Base-by-base conservation (phyloP, 352 stramenopile genomes). In the Phytopythium vexans region DNA sequence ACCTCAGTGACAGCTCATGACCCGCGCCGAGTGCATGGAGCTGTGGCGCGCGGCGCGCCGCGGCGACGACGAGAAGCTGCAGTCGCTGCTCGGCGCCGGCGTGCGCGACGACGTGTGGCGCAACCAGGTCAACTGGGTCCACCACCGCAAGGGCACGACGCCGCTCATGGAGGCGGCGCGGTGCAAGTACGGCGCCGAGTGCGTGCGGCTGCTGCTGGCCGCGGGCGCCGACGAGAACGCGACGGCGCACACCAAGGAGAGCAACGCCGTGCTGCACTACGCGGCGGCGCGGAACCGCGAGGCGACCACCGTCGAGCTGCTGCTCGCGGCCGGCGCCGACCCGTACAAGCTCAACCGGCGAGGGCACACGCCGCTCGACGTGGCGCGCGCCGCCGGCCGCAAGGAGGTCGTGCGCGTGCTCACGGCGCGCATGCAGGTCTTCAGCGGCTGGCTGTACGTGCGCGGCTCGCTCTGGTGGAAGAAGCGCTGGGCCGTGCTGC, bases 111-210 rank as follows among this genome's bases (percentile, higher is more conserved):
- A 51, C 15, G 60, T 74, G 33, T 61, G 45, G 1, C 54, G 57
- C 2, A 74, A 70, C 41, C 54, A 68, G 39, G 52, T 74, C 31
- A 70, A 74, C 33, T 74, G 65, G 65, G 66, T 58, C 35, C 65
- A 73, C 40, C 54, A 74, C 14, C 59, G 60, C 34, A 74, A 81
- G 31, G 69, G 72, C 40, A 79, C 74, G 9, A 89, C 82, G 39
- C 60, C 80, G 44, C 74, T 92, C 49, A 92, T 92, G 82, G 63
- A 62, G 16, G 82, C 82, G 8, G 46, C 46, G 16, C 33, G 33
- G 15, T 42, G 33, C 11, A 42, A 11, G 1, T 16, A 35, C 1
- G 15, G 46, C 6, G 62, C 61, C 2, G 65, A 70, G 51, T 64
- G 58, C 54, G 49, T 70, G 4, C 37, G 50, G 0, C 55, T 88